phyloP scores from a whole-genome alignment of 2,329 filamentous ascomycete species.

The Lasiodiplodia sp. region DNA sequence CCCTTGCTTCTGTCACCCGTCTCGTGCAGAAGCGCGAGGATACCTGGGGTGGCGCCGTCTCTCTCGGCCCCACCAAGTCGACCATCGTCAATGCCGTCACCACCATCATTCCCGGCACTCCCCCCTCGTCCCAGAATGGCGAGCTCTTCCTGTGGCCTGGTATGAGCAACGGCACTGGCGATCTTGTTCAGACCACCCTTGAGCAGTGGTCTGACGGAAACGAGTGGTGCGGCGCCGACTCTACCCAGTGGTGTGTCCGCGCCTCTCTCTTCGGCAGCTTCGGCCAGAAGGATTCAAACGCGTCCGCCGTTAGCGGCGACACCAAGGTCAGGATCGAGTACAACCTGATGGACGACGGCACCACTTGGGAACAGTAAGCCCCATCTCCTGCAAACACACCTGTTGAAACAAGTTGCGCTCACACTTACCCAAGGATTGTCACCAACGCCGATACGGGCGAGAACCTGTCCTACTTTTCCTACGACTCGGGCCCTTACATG shows the following conservation, averaged over 20 bases:
- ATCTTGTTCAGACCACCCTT: slow-evolving; percentile 53
- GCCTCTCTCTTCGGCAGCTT: slow-evolving; percentile 52
- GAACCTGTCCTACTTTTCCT: slow-evolving; percentile 44
- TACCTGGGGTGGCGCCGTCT: slow-evolving; percentile 49
- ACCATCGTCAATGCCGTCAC: slow-evolving; percentile 51
- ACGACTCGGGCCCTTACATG: slow-evolving; percentile 48
- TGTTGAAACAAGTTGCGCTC: neutral
- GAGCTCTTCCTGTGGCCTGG: slow-evolving; percentile 54
- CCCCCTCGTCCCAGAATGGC: slow-evolving; percentile 48
- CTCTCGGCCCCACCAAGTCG: slow-evolving; percentile 47
- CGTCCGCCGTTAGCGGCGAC: slow-evolving; percentile 35
- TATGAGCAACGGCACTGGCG: slow-evolving; percentile 55
- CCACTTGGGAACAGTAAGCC: slow-evolving; percentile 43
- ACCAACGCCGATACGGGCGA: slow-evolving; percentile 48
- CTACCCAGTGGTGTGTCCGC: slow-evolving; percentile 52
- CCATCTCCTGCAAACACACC: neutral
- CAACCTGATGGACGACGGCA: slow-evolving; percentile 36
- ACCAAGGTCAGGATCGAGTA: slow-evolving; percentile 46
- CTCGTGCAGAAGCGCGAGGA: slow-evolving; percentile 35
- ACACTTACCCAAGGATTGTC: slow-evolving; percentile 34
- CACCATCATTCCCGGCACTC: slow-evolving; percentile 50
- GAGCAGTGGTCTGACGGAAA: slow-evolving; percentile 51
- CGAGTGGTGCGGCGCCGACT: slow-evolving; percentile 50
- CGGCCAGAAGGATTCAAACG: slow-evolving; percentile 47
- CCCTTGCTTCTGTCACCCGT: slow-evolving; percentile 2